phyloP scores from a whole-genome alignment of 192 early-diverging fungal species.

The Ambispora gerdemannii region DNA sequence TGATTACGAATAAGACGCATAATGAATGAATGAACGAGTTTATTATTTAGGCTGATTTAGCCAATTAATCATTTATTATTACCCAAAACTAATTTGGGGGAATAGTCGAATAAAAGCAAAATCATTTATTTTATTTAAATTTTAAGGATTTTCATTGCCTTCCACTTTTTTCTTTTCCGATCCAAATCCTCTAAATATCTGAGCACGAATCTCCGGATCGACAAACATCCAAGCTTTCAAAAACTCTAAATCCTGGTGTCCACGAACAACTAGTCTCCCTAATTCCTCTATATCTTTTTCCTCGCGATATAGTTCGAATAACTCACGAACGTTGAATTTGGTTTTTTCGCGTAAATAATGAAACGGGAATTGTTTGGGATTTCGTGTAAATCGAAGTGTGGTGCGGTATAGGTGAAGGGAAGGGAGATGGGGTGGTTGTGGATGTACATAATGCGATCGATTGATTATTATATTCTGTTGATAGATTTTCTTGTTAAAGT shows the following conservation, averaged over 20 bases:
- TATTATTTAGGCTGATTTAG: too few species aligned
- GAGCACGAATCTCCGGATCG: not conserved
- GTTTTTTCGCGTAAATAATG: not conserved
- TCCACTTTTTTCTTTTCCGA: too few species aligned
- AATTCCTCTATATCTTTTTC: not conserved
- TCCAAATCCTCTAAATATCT: not conserved
- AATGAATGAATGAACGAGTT: too few species aligned
- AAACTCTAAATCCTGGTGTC: not conserved
- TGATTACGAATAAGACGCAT: constrained; percentile 50
- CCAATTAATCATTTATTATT: too few species aligned
- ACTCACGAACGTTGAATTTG: not conserved
- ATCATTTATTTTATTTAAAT: too few species aligned
- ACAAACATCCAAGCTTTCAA: not conserved
- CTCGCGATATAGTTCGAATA: not conserved
- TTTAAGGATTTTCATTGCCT: too few species aligned
- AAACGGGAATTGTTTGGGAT: not conserved
- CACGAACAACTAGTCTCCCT: not conserved
- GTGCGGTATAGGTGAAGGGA: not conserved
- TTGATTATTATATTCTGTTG: too few species aligned
- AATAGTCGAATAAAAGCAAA: too few species aligned
- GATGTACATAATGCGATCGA: too few species aligned
- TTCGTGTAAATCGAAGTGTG: not conserved
- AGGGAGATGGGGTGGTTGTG: not conserved
- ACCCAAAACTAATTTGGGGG: too few species aligned
- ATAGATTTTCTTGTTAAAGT: too few species aligned